Base-by-base conservation (phyloP, 441 rosid genomes). In the Erodium moschatum region DNA sequence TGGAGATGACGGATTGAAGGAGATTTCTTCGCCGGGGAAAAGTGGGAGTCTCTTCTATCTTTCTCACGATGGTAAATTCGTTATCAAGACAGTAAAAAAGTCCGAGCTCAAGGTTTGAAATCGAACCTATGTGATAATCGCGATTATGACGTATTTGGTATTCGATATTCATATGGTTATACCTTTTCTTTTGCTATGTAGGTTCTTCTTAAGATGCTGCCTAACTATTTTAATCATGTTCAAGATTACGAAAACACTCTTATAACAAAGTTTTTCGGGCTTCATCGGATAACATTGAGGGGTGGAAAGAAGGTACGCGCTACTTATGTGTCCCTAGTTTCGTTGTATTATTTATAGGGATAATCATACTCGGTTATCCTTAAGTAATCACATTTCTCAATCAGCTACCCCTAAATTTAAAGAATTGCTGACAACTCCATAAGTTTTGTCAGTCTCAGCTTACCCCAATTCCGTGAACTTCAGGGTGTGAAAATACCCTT, bases 41-140 rank as follows among this genome's bases (percentile, higher is more conserved):
- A 95, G 99, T 70, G 99, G 97, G 82, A 94, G 99, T 72, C 81
- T 94, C 64, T 94, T 94, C 76, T 94, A 87, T 83, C 87, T 88
- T 72, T 94, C 99, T 58, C 97, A 81, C 42, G 97, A 94, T 50
- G 86, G 87, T 75, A 89, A 92, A 87, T 94, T 94, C 76, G 90
- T 94, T 78, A 88, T 94, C 64, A 94, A 94, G 86, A 94, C 99
- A 46, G 78, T 94, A 66, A 94, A 84, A 76, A 85, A 75, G 72
- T 76, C 86, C 7, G 97, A 94, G 79, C 82, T 94, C 70, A 94
- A 89, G 97, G 97, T 93, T 71, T 71, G 85, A 79, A 70, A 50
- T 48, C 65, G 16, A 33, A 44, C n/a, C n/a, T 44, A 3, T 44
- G 50, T 11, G 13, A 44, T 44, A 44, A 44, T 12, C 50, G n/a